Evolutionary conservation across 345 rosid genomes (phyloP).

Genomic region (Lepidium africanum): DNA sequence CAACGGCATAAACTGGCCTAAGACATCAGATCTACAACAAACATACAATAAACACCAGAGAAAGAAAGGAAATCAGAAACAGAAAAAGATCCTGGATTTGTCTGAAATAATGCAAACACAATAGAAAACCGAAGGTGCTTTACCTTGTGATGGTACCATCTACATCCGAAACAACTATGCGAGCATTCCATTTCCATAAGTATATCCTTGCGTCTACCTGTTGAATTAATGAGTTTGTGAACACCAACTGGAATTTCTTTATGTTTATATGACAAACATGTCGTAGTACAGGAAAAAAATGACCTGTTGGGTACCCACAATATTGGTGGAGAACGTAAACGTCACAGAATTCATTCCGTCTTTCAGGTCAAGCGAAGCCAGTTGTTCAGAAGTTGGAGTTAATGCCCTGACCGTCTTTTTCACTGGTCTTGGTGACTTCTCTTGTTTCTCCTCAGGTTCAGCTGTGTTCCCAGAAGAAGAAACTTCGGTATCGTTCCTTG

Average conservation of each 20-base stretch:
- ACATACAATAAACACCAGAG: neutral
- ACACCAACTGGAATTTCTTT: neutral
- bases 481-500: constrained; percentile 29
- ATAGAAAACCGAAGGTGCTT: constrained; percentile 3
- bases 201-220: constrained; percentile 93
- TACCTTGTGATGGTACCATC: constrained; percentile 98
- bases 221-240: constrained; percentile 1
- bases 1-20: constrained; percentile 98
- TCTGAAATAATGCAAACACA: neutral
- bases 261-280: constrained; percentile 1
- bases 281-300: constrained; percentile 9
- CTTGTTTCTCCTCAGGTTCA: constrained; percentile 28
- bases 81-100: neutral
- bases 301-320: constrained; percentile 93
- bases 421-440: constrained; percentile 26
- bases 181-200: constrained; percentile 95
- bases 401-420: constrained; percentile 50
- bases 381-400: constrained; percentile 82
- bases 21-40: constrained; percentile 80
- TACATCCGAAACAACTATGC: constrained; percentile 89
- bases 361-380: constrained; percentile 71
- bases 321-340: constrained; percentile 81
- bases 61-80: constrained; percentile 9
- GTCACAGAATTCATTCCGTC: constrained; percentile 68
- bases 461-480: constrained; percentile 33